Conservation (phyloP, 257 asterid species). For the Nicotiana paniculata region DNA sequence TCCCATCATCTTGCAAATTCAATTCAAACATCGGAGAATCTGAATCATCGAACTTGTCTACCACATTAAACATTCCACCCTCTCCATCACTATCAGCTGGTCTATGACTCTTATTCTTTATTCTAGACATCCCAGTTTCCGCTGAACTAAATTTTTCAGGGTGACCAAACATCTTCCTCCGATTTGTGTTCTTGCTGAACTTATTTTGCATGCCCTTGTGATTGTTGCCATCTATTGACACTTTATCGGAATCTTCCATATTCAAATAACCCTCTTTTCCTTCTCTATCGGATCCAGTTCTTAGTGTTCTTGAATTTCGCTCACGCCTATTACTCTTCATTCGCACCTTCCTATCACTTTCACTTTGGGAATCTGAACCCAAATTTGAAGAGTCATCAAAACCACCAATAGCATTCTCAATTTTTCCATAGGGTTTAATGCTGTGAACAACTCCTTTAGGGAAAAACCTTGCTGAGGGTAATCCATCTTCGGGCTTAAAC, state of each 20-base stretch:
- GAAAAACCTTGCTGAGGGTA: slow-evolving; percentile 74
- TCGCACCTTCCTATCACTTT: slow-evolving; percentile 11
- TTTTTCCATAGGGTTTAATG: slow-evolving; percentile 49
- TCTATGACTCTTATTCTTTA: slow-evolving; percentile 11
- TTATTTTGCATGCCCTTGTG: slow-evolving; percentile 21
- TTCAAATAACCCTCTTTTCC: slow-evolving; percentile 12
- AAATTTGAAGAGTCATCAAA: slow-evolving; percentile 19
- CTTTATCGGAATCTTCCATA: slow-evolving; percentile 3
- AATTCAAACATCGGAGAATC: slow-evolving; percentile 44
- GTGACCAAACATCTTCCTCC: slow-evolving; percentile 22
- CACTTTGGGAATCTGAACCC: not conserved
- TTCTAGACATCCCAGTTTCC: slow-evolving; percentile 18
- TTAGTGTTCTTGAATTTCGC: slow-evolving; percentile 12
- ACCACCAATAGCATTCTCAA: slow-evolving; percentile 14
- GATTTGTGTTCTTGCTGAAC: slow-evolving; percentile 27
- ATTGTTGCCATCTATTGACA: slow-evolving; percentile 18
- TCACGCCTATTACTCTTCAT: slow-evolving; percentile 9
- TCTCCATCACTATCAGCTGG: slow-evolving; percentile 13
- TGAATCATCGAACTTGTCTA: slow-evolving; percentile 17
- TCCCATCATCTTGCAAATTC: slow-evolving; percentile 66
- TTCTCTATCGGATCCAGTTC: slow-evolving; percentile 14
- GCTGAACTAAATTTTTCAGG: slow-evolving; percentile 17
- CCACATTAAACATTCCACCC: slow-evolving; percentile 14
- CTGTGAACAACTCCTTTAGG: slow-evolving; percentile 95
- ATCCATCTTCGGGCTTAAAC: slow-evolving; percentile 45